These are phyloP conservation scores for Phylloporus sp. DNA, from an alignment of 768 basidiomycete genomes.

Conservation along the genomic window DNA sequence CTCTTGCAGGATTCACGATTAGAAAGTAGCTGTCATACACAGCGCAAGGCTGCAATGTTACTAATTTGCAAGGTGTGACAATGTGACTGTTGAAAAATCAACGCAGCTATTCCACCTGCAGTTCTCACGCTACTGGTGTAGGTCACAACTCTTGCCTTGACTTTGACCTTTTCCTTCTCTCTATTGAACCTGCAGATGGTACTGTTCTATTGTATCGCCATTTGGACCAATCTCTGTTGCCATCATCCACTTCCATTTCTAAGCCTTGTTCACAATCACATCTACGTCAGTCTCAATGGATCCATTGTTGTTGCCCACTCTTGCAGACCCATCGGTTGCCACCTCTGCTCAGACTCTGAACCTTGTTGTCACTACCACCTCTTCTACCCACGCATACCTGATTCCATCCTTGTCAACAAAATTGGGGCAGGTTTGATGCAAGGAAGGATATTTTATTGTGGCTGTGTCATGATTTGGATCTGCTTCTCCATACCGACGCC, in stretches of 20 bases:
- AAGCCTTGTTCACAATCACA: constrained; percentile 76
- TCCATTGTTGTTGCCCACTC: constrained; percentile 14
- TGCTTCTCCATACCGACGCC: no score
- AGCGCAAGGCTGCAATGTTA: no score
- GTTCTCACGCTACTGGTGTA: constrained; percentile 22
- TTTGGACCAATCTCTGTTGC: constrained; percentile 82
- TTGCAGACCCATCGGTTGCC: constrained; percentile 13
- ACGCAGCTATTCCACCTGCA: neutral
- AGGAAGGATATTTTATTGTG: no score
- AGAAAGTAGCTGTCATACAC: no score
- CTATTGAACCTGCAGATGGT: constrained; percentile 90
- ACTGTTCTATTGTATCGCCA: constrained; percentile 90
- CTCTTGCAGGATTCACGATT: no score
- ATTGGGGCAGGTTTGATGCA: constrained; percentile 79
- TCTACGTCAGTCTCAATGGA: constrained; percentile 22
- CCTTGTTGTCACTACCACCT: constrained; percentile 87
- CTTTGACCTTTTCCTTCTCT: constrained; percentile 77
- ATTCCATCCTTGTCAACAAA: constrained; percentile 77
- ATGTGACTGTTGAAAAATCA: no score
- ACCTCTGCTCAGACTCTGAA: neutral
- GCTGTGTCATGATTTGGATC: no score
- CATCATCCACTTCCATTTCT: constrained; percentile 72
- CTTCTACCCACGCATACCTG: constrained; percentile 72
- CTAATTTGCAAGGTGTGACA: no score
- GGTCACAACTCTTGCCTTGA: constrained; percentile 79